Conservation (phyloP, 2,329 filamentous ascomycete genomes). For the Microcyclosporella mali region DNA sequence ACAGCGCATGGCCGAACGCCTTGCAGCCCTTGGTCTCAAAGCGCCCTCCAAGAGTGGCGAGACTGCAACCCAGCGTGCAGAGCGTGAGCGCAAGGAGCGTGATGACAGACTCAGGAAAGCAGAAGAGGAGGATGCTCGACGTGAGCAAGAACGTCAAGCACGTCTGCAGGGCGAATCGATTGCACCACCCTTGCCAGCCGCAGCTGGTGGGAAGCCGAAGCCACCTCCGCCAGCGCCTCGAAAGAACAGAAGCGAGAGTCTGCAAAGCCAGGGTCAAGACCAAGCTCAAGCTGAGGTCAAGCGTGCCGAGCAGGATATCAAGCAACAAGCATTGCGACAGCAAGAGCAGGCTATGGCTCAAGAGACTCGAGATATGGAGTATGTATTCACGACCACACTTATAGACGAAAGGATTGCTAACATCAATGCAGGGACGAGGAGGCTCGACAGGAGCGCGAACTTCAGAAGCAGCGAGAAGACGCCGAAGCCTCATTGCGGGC, state of each 20-base stretch:
- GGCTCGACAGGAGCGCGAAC: slow-evolving; percentile 68
- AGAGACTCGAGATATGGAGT: slow-evolving; percentile 74
- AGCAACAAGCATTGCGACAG: slow-evolving; percentile 52
- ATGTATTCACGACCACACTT: slow-evolving; percentile 42
- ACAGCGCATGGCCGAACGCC: slow-evolving; percentile 90
- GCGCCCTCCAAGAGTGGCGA: slow-evolving; percentile 73
- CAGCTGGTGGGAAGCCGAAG: slow-evolving; percentile 37
- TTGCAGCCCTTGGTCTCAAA: slow-evolving; percentile 88
- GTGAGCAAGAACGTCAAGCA: slow-evolving; percentile 80
- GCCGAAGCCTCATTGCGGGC: slow-evolving; percentile 77
- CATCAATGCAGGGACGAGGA: slow-evolving; percentile 59
- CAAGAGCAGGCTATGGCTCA: slow-evolving; percentile 71
- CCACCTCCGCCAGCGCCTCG: slow-evolving; percentile 65
- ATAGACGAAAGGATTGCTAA: slow-evolving; percentile 21
- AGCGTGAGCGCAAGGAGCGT: slow-evolving; percentile 80
- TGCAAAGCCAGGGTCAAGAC: slow-evolving; percentile 48
- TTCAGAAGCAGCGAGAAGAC: slow-evolving; percentile 72
- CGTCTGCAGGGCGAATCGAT: slow-evolving; percentile 72
- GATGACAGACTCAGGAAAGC: slow-evolving; percentile 82
- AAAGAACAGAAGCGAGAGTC: slow-evolving; percentile 55
- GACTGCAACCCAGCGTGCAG: slow-evolving; percentile 72
- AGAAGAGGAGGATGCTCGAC: slow-evolving; percentile 85
- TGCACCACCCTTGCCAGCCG: slow-evolving; percentile 50
- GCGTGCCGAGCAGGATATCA: slow-evolving; percentile 51
- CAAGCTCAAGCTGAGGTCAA: slow-evolving; percentile 52